Evolutionary conservation across 2,329 filamentous ascomycete species (phyloP), one percentile per base, ranked within the genome.

Genomic region (Thielaviopsis populi): DNA sequence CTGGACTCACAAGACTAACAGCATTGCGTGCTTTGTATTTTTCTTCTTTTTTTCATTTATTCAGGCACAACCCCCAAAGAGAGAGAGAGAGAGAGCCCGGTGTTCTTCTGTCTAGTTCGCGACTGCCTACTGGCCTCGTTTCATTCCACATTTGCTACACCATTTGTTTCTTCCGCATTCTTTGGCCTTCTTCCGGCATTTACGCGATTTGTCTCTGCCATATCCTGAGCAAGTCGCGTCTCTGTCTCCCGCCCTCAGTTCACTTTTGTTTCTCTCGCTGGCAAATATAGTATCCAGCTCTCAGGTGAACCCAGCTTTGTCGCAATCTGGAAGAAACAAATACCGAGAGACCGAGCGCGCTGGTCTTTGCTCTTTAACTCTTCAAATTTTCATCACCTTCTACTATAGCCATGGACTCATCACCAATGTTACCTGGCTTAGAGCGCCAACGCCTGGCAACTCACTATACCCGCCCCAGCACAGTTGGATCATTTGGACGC

Each of bases 371-470:
- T 50, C 46, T 4, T 56, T 10, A n/a, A n/a, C 15, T 37, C 3
- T 19, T n/a, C 7, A n/a, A 37, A 56, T 27, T 24, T 37, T 42
- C 27, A 17, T 13, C 43, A n/a, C 41, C 42, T 30, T 30, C 7
- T 13, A 11, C 22, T 13, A 11, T 15, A 60, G 61, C 19, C 33
- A 68, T 66, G 65, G 65, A 69, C 70, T 63, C 68, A 71, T 7
- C 70, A 75, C 66, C 71, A 74, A 67, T 78, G 77, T 65, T 74
- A 75, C 10, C 71, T 75, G 40, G 81, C 79, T 15, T 75, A 77
- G 66, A 75, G 77, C 22, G 80, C 77, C 65, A 76, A 70, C 61
- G 74, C 74, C 66, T 77, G 74, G 22, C 41, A 19, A 37, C 74
- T 71, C 66, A 74, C 75, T 68, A 74, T 75, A 53, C 61, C 19